Evolutionary conservation across 1,284 basidiomycete species (phyloP), one percentile per base, ranked within the genome.

Genomic region (Cutaneotrichosporon cavernicola): DNA sequence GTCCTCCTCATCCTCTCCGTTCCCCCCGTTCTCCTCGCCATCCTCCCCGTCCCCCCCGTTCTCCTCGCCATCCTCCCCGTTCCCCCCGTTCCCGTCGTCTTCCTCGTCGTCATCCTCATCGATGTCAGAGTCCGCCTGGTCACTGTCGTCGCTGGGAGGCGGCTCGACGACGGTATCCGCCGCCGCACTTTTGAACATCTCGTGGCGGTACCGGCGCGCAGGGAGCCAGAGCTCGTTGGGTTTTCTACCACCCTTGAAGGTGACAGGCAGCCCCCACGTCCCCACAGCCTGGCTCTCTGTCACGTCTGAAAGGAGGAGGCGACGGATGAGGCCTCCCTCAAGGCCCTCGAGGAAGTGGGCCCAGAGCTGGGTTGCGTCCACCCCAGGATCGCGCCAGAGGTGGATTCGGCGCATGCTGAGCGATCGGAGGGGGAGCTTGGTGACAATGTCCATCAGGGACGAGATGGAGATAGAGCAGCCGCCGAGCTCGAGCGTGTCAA

Each of bases 351-450:
- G 14, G 31, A 36, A 49, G 22, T 40, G 22, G 16, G 50, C 9
- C 50, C 49, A 53, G 11, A 32, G 14, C 11, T 21, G 16, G 36
- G 18, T 30, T 21, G 14, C 31, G 18, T n/a, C 10, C 9, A 6
- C 36, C 10, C 13, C 18, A 32, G 50, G 38, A 4, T 43, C 40
- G 13, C 5, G 40, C 18, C 11, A 8, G n/a, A 56, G 31, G 2
- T 10, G 21, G 10, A 14, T 36, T 8, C 34, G 61, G 43, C 56
- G 61, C 51, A 34, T 13, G 10, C 22, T 46, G 18, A 31, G 51
- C 34, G 34, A 50, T 22, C 34, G 62, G 18, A 52, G 47, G 10
- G 43, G 32, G 21, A 51, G 50, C 58, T 59, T 59, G 34, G 31
- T 9, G 11, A 59, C 32, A 5, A 53, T 18, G 11, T 3, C n/a